A percentile compares a stretch with the other conserved stretches of the same genome.
These are phyloP conservation scores for Mucuna pruriens DNA, from an alignment of 306 rosid genomes.

Conservation along the genomic window DNA sequence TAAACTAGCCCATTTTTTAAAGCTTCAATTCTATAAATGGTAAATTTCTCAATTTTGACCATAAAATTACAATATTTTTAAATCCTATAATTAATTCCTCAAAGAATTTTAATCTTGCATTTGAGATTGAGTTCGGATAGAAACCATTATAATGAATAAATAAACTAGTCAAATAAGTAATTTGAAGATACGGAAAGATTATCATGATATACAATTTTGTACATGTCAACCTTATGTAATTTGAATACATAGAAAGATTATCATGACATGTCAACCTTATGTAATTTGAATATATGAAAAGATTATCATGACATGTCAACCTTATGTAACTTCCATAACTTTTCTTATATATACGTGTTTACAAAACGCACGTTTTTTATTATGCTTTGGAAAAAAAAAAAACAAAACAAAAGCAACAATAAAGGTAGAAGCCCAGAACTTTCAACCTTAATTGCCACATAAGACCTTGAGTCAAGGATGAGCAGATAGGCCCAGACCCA, in stretches of 20 bases:
- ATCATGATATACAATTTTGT: not conserved
- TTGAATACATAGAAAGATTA: not conserved
- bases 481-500: not conserved
- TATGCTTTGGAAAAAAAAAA: not conserved
- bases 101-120: not conserved
- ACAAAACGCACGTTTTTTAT: not conserved
- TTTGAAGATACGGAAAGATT: not conserved
- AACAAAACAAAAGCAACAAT: not conserved
- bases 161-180: not conserved
- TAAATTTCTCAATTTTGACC: no score
- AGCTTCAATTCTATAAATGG: not conserved
- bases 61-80: no score
- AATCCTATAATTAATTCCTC: no score
- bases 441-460: not conserved
- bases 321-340: not conserved
- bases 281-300: no score
- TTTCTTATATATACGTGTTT: not conserved
- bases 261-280: not conserved
- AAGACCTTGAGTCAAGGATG: not conserved
- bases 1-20: not conserved
- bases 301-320: not conserved
- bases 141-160: not conserved
- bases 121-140: not conserved
- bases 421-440: no score
- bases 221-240: not conserved